Conservation (phyloP, 164 flowering plant species). For the Aristolochia californica region DNA sequence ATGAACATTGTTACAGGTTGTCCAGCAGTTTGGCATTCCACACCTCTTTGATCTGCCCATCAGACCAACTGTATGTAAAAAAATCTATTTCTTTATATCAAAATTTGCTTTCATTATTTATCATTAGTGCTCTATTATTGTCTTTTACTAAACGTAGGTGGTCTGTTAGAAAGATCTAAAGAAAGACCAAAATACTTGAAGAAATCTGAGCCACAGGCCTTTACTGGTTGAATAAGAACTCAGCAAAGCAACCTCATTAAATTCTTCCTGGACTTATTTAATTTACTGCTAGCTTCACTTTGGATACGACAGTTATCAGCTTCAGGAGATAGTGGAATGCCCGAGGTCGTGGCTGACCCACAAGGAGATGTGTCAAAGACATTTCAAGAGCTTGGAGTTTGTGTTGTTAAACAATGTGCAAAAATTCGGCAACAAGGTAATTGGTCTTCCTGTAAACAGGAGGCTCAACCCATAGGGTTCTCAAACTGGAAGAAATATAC, state of each 20-base stretch:
- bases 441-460: background rate
- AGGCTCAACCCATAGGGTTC: no score
- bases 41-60: conserved; percentile 96
- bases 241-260: background rate
- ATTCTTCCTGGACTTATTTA: background rate
- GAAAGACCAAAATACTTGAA: background rate
- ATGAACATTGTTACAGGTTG: conserved; percentile 67
- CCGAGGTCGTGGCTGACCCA: conserved; percentile 92
- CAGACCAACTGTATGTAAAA: conserved; percentile 85
- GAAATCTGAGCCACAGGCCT: background rate
- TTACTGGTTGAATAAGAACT: no score
- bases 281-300: background rate
- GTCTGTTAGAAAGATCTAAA: background rate
- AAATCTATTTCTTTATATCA: background rate
- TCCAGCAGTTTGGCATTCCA: conserved; percentile 93
- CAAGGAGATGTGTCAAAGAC: conserved; percentile 74
- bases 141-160: no score
- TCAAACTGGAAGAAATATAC: no score
- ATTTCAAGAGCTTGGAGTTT: conserved; percentile 86
- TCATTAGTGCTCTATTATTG: no score
- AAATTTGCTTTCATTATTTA: background rate
- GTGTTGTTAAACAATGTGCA: conserved; percentile 97
- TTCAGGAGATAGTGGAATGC: conserved; percentile 96
- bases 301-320: conserved; percentile 64
- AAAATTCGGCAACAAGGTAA: conserved; percentile 97